These are phyloP conservation scores for Aureobasidium sp. DNA, from an alignment of 2,329 filamentous ascomycete species.

Conservation along the genomic window DNA sequence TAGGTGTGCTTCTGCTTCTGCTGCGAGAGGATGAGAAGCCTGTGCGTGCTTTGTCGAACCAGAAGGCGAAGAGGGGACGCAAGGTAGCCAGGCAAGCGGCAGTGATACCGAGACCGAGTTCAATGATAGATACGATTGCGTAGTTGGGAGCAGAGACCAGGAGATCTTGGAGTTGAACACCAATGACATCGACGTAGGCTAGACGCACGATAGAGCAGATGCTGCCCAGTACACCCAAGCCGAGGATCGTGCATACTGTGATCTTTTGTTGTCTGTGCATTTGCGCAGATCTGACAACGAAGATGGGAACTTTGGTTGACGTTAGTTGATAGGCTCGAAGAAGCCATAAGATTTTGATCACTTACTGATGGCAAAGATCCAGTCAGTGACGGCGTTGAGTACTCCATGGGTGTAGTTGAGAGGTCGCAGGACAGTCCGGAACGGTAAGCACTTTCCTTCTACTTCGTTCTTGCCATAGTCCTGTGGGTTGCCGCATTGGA, in stretches of 20 bases:
- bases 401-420: conserved; percentile 19
- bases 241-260: conserved; percentile 34
- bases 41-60: conserved; percentile 16
- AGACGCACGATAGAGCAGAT: conserved; percentile 24
- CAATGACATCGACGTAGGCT: conserved; percentile 21
- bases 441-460: conserved; percentile 18
- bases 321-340: neutral
- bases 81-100: conserved; percentile 29
- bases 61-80: conserved; percentile 26
- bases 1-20: neutral
- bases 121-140: conserved; percentile 26
- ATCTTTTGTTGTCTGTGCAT: conserved; percentile 35
- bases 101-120: conserved; percentile 29
- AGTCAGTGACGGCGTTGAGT: conserved; percentile 34
- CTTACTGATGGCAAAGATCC: conserved; percentile 27
- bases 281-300: conserved; percentile 34
- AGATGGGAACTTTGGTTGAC: conserved; percentile 27
- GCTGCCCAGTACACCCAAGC: conserved; percentile 29
- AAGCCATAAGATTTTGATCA: neutral
- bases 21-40: neutral
- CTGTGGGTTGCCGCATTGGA: conserved; percentile 27
- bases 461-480: conserved; percentile 21
- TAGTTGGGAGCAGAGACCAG: conserved; percentile 22
- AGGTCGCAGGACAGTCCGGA: conserved; percentile 16
- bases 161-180: conserved; percentile 17